A percentile compares a stretch with the other conserved stretches of the same genome.
Evolutionary conservation across 306 rosid genomes (phyloP).

Genomic region (Cucumis sativus): DNA sequence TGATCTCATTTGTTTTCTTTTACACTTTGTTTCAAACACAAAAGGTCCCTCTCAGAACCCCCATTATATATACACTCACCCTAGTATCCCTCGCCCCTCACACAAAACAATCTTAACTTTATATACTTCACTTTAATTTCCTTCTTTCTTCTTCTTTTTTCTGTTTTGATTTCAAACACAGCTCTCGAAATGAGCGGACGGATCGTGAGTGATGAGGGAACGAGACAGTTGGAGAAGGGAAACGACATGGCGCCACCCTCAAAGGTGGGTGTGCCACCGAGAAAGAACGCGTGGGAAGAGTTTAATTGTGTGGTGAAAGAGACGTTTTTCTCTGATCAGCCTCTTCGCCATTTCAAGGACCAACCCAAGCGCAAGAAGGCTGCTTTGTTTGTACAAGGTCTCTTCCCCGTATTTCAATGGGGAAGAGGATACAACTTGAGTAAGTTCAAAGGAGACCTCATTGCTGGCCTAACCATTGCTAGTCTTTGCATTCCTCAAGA

Average conservation of each 20-base stretch:
- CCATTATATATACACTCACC: neutral
- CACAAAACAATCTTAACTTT: neutral
- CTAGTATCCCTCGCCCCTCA: neutral
- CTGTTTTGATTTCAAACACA: neutral
- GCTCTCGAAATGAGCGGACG: neutral
- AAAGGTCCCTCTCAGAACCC: neutral
- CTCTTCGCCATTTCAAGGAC: conserved; percentile 29
- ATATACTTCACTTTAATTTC: neutral
- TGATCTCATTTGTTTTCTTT: neutral
- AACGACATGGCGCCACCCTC: neutral
- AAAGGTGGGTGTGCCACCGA: conserved; percentile 21
- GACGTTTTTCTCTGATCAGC: conserved; percentile 26
- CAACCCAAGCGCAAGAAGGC: conserved; percentile 23
- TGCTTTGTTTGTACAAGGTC: conserved; percentile 24
- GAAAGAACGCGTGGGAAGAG: conserved; percentile 8
- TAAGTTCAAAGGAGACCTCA: conserved; percentile 40
- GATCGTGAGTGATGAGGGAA: neutral
- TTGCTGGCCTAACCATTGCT: conserved; percentile 57
- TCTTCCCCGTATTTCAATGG: conserved; percentile 59
- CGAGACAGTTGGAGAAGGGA: neutral
- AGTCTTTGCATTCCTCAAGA: conserved; percentile 72
- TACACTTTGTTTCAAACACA: neutral
- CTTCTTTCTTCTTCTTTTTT: neutral
- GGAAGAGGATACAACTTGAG: conserved; percentile 24
- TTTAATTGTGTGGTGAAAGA: conserved; percentile 12